phyloP scores from a whole-genome alignment of 1,284 basidiomycete genomes.

The Pyrrhoderma lamaoense region DNA sequence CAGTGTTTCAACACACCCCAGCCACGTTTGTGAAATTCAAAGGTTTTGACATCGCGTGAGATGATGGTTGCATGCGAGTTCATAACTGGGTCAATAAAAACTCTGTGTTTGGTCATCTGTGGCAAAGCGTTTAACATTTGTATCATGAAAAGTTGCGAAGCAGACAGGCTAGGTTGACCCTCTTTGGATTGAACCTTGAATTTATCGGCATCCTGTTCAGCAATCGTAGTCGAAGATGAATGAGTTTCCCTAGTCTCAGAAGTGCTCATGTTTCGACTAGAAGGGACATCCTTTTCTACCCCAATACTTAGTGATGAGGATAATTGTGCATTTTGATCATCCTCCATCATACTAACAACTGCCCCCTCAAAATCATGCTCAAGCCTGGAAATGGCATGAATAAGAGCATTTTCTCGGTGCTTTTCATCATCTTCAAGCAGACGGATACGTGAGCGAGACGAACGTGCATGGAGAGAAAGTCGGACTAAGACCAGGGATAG shows the following conservation, averaged over 20 bases:
- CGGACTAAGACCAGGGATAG: slow-evolving; percentile 21
- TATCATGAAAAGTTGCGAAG: slow-evolving; percentile 45
- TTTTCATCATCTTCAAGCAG: slow-evolving; percentile 21
- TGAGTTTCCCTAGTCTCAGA: not conserved
- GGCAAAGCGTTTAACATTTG: slow-evolving; percentile 58
- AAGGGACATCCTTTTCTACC: not conserved
- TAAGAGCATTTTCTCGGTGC: slow-evolving; percentile 17
- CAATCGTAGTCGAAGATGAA: not conserved
- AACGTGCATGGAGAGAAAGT: slow-evolving; percentile 21
- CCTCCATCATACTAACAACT: slow-evolving; percentile 14
- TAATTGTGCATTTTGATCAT: slow-evolving; percentile 1
- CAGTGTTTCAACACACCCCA: slow-evolving; percentile 61
- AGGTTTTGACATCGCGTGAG: slow-evolving; percentile 53
- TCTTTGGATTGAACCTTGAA: slow-evolving; percentile 15
- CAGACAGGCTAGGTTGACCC: slow-evolving; percentile 43
- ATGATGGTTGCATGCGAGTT: slow-evolving; percentile 69
- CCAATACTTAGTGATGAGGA: not conserved
- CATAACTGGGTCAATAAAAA: slow-evolving; percentile 47
- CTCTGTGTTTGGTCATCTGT: slow-evolving; percentile 55
- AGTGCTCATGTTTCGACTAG: not conserved
- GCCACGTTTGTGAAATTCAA: slow-evolving; percentile 49
- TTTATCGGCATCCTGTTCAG: slow-evolving; percentile 15
- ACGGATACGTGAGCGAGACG: slow-evolving; percentile 22
- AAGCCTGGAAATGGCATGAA: slow-evolving; percentile 6
- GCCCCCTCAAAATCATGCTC: slow-evolving; percentile 13